phyloP scores from a whole-genome alignment of 352 stramenopile genomes.

The Phytopythium mirpurense region DNA sequence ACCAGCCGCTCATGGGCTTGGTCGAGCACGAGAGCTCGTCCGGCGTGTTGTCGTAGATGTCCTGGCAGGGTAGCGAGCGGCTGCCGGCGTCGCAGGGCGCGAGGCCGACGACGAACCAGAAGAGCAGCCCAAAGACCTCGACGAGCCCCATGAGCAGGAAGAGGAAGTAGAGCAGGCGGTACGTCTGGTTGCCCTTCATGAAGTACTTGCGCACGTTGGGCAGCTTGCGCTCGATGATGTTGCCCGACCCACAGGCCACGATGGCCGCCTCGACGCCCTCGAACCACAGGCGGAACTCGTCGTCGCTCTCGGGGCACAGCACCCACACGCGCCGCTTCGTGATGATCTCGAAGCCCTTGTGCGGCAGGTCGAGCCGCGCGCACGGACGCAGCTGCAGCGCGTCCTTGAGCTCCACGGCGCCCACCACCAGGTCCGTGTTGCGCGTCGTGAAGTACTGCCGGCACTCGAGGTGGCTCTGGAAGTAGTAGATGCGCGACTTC shows the following conservation, averaged over 20 bases:
- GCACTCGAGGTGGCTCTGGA: slow-evolving; percentile 65
- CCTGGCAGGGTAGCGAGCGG: slow-evolving; percentile 40
- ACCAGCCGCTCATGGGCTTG: slow-evolving; percentile 62
- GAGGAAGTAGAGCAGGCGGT: slow-evolving; percentile 74
- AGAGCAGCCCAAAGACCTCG: slow-evolving; percentile 67
- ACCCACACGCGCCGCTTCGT: slow-evolving; percentile 85
- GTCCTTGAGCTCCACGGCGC: slow-evolving; percentile 62
- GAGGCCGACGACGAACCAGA: slow-evolving; percentile 79
- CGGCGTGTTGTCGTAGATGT: slow-evolving; percentile 53
- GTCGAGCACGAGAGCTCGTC: slow-evolving; percentile 46
- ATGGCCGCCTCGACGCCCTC: slow-evolving; percentile 73
- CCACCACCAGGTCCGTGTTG: slow-evolving; percentile 62
- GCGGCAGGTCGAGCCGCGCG: slow-evolving; percentile 51
- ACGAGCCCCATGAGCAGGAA: slow-evolving; percentile 66
- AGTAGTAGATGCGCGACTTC: slow-evolving; percentile 76
- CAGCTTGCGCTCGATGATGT: slow-evolving; percentile 84
- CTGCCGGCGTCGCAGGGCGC: slow-evolving; percentile 63
- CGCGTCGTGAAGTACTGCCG: slow-evolving; percentile 72
- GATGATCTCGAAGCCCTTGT: slow-evolving; percentile 67
- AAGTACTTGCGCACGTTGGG: slow-evolving; percentile 87
- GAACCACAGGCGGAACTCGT: slow-evolving; percentile 86
- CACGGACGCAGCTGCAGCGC: slow-evolving; percentile 60
- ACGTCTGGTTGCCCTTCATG: slow-evolving; percentile 81
- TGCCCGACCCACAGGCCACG: slow-evolving; percentile 62
- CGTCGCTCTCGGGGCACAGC: slow-evolving; percentile 77